A percentile compares a stretch with the other conserved stretches of the same genome.
Evolutionary conservation across 352 stramenopile species (phyloP).

Genomic region (Phytopythium chamaehyphon): DNA sequence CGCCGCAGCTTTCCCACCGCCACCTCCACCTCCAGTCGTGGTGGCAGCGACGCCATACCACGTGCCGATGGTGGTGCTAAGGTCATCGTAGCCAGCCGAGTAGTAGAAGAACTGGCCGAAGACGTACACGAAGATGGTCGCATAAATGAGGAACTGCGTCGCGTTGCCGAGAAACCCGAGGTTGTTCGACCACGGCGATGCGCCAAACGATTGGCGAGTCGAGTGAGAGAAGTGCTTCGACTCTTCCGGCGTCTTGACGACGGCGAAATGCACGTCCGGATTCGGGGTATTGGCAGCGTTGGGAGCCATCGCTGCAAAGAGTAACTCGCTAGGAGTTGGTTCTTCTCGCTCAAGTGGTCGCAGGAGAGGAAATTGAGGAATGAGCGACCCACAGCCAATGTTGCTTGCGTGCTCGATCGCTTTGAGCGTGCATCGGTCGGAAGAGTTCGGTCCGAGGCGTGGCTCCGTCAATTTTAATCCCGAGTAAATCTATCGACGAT

Average conservation of each 20-base stretch:
- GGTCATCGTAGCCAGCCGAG: conserved; percentile 13
- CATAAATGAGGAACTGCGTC: conserved; percentile 24
- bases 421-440: too few species aligned
- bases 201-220: conserved; percentile 4
- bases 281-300: conserved; percentile 1
- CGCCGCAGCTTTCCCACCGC: too few species aligned
- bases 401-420: too few species aligned
- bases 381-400: too few species aligned
- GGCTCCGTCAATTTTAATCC: too few species aligned
- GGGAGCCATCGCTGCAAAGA: neutral
- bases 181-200: conserved; percentile 1
- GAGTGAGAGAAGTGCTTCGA: conserved; percentile 5
- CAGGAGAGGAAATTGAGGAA: too few species aligned
- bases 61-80: conserved; percentile 12
- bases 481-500: too few species aligned
- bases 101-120: conserved; percentile 28
- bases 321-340: neutral
- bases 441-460: too few species aligned
- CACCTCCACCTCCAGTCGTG: conserved; percentile 19
- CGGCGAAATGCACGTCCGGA: conserved; percentile 12
- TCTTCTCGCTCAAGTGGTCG: too few species aligned
- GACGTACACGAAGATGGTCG: conserved; percentile 23
- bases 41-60: conserved; percentile 20
- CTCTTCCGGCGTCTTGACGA: conserved; percentile 21
- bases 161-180: conserved; percentile 14